phyloP scores from a whole-genome alignment of 23 red algal species.

The Gracilaria domingensis region DNA sequence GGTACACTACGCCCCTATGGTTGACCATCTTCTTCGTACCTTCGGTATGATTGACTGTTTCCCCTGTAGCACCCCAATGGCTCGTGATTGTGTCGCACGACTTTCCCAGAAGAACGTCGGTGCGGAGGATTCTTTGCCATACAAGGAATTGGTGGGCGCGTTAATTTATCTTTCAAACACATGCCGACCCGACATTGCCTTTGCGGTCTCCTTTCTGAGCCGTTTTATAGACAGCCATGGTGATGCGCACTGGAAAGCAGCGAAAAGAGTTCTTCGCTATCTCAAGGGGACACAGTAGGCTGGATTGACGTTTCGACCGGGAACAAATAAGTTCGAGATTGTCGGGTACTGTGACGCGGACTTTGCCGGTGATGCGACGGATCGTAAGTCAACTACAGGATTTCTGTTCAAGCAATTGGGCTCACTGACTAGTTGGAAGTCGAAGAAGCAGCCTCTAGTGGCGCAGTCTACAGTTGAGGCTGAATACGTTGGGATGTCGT shows the following conservation, averaged over 20 bases:
- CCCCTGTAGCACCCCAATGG: not conserved
- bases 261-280: slow-evolving; percentile 52
- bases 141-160: slow-evolving; percentile 19
- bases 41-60: slow-evolving; percentile 35
- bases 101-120: not conserved
- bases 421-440: slow-evolving; percentile 5
- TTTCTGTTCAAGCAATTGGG: slow-evolving; percentile 27
- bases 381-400: slow-evolving; percentile 45
- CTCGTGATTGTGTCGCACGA: too few species aligned
- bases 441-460: slow-evolving; percentile 43
- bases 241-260: slow-evolving; percentile 35
- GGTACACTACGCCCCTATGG: slow-evolving; percentile 26
- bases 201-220: slow-evolving; percentile 16
- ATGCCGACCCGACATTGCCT: slow-evolving; percentile 48
- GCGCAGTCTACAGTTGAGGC: slow-evolving; percentile 49
- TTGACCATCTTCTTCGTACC: slow-evolving; percentile 12
- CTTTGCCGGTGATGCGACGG: slow-evolving; percentile 2
- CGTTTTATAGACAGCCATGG: slow-evolving; percentile 46
- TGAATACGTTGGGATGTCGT: slow-evolving; percentile 20
- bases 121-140: not conserved
- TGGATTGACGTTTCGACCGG: slow-evolving; percentile 39
- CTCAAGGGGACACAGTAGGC: slow-evolving; percentile 13
- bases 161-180: slow-evolving; percentile 56
- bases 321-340: too few species aligned
- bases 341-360: not conserved